phyloP scores from a whole-genome alignment of 305 asterid species.

The Plantago rigida region DNA sequence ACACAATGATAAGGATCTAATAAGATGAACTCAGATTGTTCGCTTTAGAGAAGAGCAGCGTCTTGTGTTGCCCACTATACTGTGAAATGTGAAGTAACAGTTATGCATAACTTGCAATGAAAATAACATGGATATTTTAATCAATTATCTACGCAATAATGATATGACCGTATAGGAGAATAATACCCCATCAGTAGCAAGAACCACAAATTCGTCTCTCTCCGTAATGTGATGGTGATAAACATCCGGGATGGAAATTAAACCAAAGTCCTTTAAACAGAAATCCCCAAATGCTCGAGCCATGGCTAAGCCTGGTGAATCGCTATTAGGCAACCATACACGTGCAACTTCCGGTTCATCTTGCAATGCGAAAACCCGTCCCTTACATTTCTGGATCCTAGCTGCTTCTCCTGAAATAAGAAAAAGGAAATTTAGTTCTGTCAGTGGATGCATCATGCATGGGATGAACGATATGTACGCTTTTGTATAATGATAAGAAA shows the following conservation, averaged over 20 bases:
- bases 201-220: conserved; percentile 71
- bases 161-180: conserved; percentile 10
- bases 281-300: conserved; percentile 98
- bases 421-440: conserved; percentile 5
- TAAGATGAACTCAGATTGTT: neutral
- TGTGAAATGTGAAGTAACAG: too few species aligned
- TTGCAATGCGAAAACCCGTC: conserved; percentile 91
- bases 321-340: conserved; percentile 95
- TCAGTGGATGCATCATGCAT: neutral
- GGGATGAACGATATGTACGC: neutral
- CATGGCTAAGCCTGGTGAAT: conserved; percentile 97
- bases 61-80: too few species aligned
- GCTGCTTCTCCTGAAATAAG: conserved; percentile 75
- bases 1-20: too few species aligned
- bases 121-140: too few species aligned
- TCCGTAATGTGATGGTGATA: conserved; percentile 65
- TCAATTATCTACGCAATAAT: neutral
- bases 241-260: conserved; percentile 87
- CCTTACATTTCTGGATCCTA: conserved; percentile 82
- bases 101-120: too few species aligned
- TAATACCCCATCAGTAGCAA: conserved; percentile 92
- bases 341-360: conserved; percentile 98
- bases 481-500: neutral
- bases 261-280: conserved; percentile 89
- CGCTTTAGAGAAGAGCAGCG: neutral